Conservation (phyloP, 805 yeast species). For the Jamesozyma gamospora region DNA sequence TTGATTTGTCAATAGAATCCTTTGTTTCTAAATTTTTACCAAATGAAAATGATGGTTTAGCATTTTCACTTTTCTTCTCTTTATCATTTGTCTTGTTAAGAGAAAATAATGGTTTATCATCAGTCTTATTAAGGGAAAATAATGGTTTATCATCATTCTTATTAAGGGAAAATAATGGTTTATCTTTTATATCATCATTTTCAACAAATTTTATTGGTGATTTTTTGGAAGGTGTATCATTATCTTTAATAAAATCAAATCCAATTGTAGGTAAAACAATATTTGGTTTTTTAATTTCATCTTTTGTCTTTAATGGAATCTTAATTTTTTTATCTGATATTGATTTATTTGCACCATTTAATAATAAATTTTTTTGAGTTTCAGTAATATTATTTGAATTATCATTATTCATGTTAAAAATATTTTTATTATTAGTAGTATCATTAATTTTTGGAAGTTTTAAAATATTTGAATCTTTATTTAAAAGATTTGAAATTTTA, state of each 20-base stretch:
- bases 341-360: constrained; percentile 6
- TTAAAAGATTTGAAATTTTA: neutral
- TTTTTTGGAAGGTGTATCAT: constrained; percentile 15
- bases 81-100: neutral
- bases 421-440: neutral
- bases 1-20: neutral
- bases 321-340: neutral
- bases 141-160: too few species aligned
- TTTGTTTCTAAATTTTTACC: neutral
- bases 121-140: too few species aligned
- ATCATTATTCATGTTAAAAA: too few species aligned
- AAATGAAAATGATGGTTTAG: constrained; percentile 6
- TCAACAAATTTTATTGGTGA: neutral
- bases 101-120: constrained; percentile 4
- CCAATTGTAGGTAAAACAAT: constrained; percentile 22
- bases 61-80: neutral
- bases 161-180: constrained; percentile 5
- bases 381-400: constrained; percentile 4
- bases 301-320: neutral
- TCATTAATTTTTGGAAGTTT: neutral
- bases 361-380: constrained; percentile 10
- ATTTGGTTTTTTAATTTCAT: constrained; percentile 2
- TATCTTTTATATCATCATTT: neutral
- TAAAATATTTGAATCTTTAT: neutral
- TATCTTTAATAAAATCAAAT: constrained; percentile 24